Evolutionary conservation across 495 filamentous ascomycete species (phyloP), one percentile per base, ranked within the genome.

Genomic region (Penicillium verhagenii): DNA sequence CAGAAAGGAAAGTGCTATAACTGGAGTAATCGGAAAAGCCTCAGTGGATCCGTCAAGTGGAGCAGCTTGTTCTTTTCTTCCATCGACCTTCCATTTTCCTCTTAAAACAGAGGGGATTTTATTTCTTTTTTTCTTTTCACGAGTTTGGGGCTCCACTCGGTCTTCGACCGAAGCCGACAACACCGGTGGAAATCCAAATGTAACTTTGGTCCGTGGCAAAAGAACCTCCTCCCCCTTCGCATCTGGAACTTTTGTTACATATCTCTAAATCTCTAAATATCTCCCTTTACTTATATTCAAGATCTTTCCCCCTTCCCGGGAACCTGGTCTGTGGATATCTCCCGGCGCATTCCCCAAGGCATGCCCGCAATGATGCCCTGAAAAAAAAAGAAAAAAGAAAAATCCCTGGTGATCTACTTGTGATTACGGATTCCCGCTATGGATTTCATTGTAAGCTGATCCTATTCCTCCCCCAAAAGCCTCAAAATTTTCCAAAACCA

Each of bases 381-480:
- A n/a, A n/a, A n/a, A n/a, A n/a, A n/a, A n/a, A n/a, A n/a, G n/a
- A n/a, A n/a, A n/a, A n/a, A n/a, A n/a, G n/a, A n/a, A n/a, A 66
- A 57, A 45, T 65, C 55, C 55, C 63, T 57, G 57, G 56, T 60
- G 50, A 53, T 26, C 23, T 58, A 55, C 10, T 35, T 35, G 13
- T n/a, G 33, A 11, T 68, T 65, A 55, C 44, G 14, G 10, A 2
- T 35, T 14, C 33, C 55, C 56, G 52, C 63, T 55, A 78, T 78
- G 75, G 75, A 78, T 75, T 77, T 78, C 54, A 76, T 78, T 66
- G 75, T 78, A 53, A 65, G 74, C 71, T 45, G n/a, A n/a, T n/a
- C n/a, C 20, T 37, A n/a, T 43, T 40, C 38, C 55, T 21, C 47
- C 39, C 43, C 24, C 21, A 29, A 14, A 16, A n/a, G 4, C 24